Evolutionary conservation across 139 green algal species (phyloP).

Genomic region (Coccomyxa sp.): DNA sequence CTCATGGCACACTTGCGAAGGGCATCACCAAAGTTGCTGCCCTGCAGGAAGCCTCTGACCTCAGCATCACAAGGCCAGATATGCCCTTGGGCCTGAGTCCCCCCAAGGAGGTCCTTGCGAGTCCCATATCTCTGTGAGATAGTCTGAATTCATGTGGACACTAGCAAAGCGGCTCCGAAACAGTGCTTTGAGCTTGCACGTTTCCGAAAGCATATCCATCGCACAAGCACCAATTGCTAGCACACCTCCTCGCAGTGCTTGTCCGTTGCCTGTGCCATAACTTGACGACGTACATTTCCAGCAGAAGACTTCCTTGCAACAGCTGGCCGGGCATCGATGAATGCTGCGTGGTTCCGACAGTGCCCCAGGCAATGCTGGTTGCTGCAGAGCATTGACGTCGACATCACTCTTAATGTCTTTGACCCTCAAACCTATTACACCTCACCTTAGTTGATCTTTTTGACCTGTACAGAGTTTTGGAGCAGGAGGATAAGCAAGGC

Average conservation of each 20-base stretch:
- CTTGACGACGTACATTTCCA: background rate
- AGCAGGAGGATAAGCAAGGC: background rate
- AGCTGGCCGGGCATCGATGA: background rate
- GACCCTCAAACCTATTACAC: background rate
- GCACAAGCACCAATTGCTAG: background rate
- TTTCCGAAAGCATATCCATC: background rate
- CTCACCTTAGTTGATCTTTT: background rate
- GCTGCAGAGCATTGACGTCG: background rate
- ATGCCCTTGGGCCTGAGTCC: background rate
- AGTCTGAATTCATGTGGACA: background rate
- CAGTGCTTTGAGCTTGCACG: background rate
- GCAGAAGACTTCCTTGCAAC: background rate
- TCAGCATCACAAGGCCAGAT: background rate
- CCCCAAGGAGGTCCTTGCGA: no score
- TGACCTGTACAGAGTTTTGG: background rate
- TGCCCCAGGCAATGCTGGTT: background rate
- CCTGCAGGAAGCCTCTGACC: background rate
- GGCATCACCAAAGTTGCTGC: background rate
- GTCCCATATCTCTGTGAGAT: background rate
- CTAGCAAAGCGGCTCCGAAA: background rate
- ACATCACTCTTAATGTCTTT: background rate
- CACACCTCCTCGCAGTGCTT: background rate
- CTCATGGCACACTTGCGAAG: slow-evolving; percentile 9
- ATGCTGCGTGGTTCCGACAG: no score
- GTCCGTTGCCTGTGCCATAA: background rate